Conservation (phyloP, 805 yeast genomes). For the Barnettozyma populi region DNA sequence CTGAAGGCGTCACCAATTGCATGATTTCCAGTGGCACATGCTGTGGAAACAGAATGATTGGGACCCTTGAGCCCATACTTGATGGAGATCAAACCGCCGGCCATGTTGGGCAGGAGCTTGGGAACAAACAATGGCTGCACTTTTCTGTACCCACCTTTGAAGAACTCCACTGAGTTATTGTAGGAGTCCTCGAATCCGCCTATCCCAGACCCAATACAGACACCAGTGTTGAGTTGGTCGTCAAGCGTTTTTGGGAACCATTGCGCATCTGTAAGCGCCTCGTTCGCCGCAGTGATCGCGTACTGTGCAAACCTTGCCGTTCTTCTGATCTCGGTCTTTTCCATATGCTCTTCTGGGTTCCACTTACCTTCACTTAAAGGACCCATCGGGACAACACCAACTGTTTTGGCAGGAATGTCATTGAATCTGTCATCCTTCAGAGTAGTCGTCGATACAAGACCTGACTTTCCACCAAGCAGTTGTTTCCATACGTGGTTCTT, state of each 20-base stretch:
- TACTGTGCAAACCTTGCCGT: conserved; percentile 71
- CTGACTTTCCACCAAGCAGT: conserved; percentile 48
- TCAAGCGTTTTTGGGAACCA: conserved; percentile 36
- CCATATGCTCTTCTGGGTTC: conserved; percentile 46
- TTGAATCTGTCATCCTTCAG: conserved; percentile 28
- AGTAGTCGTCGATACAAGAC: conserved; percentile 48
- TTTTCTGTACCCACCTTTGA: conserved; percentile 51
- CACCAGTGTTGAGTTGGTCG: conserved; percentile 48
- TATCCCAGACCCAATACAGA: conserved; percentile 89
- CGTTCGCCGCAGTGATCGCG: conserved; percentile 69
- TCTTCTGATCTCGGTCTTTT: conserved; percentile 40
- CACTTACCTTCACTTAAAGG: conserved; percentile 39
- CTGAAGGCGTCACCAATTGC: conserved; percentile 90
- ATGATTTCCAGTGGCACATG: conserved; percentile 95
- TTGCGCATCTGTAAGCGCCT: conserved; percentile 69
- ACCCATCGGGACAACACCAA: conserved; percentile 67
- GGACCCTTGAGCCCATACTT: conserved; percentile 76
- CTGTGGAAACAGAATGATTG: conserved; percentile 82
- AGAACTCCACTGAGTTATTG: conserved; percentile 52
- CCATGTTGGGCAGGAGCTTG: conserved; percentile 81
- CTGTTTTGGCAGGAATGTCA: conserved; percentile 63
- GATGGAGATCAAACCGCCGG: conserved; percentile 86
- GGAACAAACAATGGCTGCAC: conserved; percentile 89
- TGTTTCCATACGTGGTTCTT: conserved; percentile 46
- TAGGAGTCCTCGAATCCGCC: conserved; percentile 77